phyloP scores from a whole-genome alignment of 768 basidiomycete genomes.

The Omphalotus guepiniiformis region DNA sequence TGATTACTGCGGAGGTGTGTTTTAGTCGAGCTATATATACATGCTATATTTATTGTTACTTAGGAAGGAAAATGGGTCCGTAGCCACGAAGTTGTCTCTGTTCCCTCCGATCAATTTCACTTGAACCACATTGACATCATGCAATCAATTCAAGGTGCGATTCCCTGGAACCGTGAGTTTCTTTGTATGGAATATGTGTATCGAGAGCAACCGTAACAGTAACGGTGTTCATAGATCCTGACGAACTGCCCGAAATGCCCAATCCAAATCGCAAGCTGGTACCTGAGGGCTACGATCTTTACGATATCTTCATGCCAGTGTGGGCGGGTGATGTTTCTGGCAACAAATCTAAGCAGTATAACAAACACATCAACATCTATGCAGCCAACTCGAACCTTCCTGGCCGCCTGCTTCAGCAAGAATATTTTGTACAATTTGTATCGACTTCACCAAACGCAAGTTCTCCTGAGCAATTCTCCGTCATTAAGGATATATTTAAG shows the following conservation, averaged over 20 bases:
- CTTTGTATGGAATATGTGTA: too few species aligned
- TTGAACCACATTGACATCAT: too few species aligned
- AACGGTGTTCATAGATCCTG: too few species aligned
- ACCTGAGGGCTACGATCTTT: constrained; percentile 24
- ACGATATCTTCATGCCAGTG: constrained; percentile 25
- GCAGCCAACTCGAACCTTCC: constrained; percentile 33
- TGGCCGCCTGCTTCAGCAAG: constrained; percentile 28
- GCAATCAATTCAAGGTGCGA: too few species aligned
- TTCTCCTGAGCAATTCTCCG: constrained; percentile 34
- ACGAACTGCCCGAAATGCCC: constrained; percentile 22
- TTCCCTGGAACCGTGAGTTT: too few species aligned
- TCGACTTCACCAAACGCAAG: constrained; percentile 34
- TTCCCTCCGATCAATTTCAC: too few species aligned
- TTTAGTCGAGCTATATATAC: too few species aligned
- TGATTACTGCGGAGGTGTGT: too few species aligned
- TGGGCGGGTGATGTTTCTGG: constrained; percentile 42
- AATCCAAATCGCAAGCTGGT: constrained; percentile 27
- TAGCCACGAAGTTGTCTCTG: too few species aligned
- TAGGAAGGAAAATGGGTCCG: too few species aligned
- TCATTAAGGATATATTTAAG: constrained; percentile 27
- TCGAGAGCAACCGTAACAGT: too few species aligned
- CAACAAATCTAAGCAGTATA: constrained; percentile 39
- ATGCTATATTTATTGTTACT: too few species aligned
- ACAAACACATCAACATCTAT: constrained; percentile 41
- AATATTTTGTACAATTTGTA: constrained; percentile 33